These are phyloP conservation scores for Rosellinia necatrix DNA, from an alignment of 2,329 filamentous ascomycete species.

Conservation along the genomic window DNA sequence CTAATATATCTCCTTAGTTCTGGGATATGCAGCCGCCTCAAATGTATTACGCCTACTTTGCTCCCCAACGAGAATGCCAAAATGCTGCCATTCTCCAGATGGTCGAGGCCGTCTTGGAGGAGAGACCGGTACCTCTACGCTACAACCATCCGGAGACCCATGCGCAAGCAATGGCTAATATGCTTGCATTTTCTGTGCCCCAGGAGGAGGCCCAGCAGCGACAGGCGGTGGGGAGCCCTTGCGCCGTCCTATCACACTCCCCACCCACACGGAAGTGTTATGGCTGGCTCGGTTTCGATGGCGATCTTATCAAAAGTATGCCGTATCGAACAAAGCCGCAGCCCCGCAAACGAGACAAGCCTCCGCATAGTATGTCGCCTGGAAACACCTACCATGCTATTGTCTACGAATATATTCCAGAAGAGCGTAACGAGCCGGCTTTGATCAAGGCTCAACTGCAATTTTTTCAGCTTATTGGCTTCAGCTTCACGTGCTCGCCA, in stretches of 20 bases:
- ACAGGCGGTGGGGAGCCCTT: background rate
- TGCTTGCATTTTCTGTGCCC: constrained; percentile 11
- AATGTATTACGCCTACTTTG: constrained; percentile 12
- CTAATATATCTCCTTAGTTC: constrained; percentile 18
- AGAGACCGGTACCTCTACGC: constrained; percentile 3
- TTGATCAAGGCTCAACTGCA: constrained; percentile 4
- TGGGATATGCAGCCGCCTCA: constrained; percentile 15
- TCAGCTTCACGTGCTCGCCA: constrained; percentile 6
- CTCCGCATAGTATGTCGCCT: constrained; percentile 4
- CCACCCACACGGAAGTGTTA: constrained; percentile 16
- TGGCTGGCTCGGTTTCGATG: constrained; percentile 17
- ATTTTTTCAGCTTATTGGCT: constrained; percentile 18
- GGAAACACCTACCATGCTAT: constrained; percentile 16
- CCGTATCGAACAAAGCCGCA: background rate
- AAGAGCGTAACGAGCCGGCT: constrained; percentile 10
- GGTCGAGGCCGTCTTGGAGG: constrained; percentile 13
- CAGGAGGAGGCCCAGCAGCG: background rate
- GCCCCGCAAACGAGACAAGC: constrained; percentile 1
- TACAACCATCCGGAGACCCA: background rate
- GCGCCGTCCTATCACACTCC: background rate
- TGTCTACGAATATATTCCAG: constrained; percentile 20
- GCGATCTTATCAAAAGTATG: constrained; percentile 3
- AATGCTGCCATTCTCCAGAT: constrained; percentile 25
- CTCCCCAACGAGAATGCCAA: constrained; percentile 21
- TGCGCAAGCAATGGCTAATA: constrained; percentile 12